phyloP scores from a whole-genome alignment of 163 green algal species.

The Volvox carteri region DNA sequence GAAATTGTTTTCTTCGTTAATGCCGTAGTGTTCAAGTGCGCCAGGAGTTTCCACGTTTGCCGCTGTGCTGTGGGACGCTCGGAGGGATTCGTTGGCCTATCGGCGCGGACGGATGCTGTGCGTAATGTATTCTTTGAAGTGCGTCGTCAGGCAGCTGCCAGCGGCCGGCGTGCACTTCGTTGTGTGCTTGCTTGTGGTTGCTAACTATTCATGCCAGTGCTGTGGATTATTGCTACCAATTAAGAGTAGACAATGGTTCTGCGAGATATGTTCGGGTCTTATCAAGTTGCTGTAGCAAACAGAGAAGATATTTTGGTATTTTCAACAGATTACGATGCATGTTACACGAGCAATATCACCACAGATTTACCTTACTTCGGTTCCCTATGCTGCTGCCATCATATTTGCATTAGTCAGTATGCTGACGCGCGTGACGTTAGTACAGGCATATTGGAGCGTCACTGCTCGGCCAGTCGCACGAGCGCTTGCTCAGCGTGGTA shows the following conservation, averaged over 20 bases:
- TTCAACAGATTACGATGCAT: no score
- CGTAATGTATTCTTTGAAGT: constrained; percentile 15
- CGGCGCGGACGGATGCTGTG: background rate
- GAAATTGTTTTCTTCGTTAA: background rate
- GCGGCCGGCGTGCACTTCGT: background rate
- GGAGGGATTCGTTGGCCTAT: background rate
- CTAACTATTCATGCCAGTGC: constrained; percentile 1
- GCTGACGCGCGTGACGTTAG: no score
- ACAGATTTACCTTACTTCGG: no score
- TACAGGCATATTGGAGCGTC: no score
- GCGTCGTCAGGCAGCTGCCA: background rate
- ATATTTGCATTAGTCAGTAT: no score
- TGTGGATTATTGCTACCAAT: no score
- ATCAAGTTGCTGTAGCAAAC: no score
- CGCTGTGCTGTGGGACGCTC: background rate
- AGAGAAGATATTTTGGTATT: no score
- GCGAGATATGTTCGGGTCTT: no score
- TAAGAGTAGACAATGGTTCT: background rate
- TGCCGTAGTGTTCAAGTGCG: background rate
- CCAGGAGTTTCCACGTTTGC: background rate
- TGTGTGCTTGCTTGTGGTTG: background rate
- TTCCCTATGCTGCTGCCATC: no score
- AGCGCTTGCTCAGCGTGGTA: constrained; percentile 52
- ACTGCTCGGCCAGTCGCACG: no score
- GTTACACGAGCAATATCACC: no score